phyloP scores from a whole-genome alignment of 176 grass and related monocot genomes.

The Panicum miliaceum region DNA sequence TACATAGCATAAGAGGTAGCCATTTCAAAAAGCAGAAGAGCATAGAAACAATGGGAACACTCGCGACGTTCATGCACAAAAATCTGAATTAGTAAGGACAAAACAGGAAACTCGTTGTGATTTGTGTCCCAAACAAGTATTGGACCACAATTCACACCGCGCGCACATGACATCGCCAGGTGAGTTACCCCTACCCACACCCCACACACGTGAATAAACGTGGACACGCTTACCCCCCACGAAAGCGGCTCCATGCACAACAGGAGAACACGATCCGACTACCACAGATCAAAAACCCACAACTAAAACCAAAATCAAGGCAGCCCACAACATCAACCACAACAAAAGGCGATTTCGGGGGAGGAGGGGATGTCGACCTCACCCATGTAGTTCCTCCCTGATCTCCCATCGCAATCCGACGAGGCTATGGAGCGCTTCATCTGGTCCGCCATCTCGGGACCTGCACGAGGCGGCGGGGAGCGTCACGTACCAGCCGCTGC shows the following conservation, averaged over 20 bases:
- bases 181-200: not conserved
- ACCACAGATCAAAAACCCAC: not conserved
- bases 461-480: not conserved
- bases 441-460: not conserved
- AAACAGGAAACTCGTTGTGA: not conserved
- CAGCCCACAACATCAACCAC: not conserved
- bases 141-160: not conserved
- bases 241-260: not conserved
- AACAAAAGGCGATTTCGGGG: not conserved
- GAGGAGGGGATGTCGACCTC: not conserved
- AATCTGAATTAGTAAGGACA: not conserved
- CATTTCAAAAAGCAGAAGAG: not conserved
- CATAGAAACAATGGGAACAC: not conserved
- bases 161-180: not conserved
- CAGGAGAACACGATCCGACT: not conserved
- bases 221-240: not conserved
- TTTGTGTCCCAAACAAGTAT: too few relatives aligned
- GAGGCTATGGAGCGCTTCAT: not conserved
- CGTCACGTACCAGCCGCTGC: not conserved
- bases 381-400: not conserved
- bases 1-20: too few relatives aligned
- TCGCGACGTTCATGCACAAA: not conserved
- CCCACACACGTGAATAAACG: not conserved
- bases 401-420: not conserved
- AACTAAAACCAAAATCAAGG: not conserved